phyloP scores from a whole-genome alignment of 768 basidiomycete genomes.

The Hygrocybe punicea region DNA sequence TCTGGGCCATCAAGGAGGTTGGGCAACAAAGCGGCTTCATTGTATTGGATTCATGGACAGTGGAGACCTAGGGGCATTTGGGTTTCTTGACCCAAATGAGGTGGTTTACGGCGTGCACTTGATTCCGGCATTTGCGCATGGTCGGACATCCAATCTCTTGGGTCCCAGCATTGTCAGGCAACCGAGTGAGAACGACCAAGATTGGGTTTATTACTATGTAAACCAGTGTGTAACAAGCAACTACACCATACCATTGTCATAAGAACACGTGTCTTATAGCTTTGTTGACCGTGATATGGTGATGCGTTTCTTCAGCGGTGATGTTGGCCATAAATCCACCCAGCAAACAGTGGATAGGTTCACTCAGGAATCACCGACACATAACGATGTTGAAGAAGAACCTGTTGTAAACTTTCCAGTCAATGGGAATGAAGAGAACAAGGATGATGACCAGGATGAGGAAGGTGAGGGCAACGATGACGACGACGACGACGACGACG shows the following conservation, averaged over 20 bases:
- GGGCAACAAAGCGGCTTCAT: constrained; percentile 18
- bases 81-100: constrained; percentile 26
- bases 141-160: constrained; percentile 1
- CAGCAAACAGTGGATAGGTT: too few relatives aligned
- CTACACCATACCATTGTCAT: not conserved
- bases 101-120: constrained; percentile 28
- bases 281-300: constrained; percentile 13
- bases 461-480: too few relatives aligned
- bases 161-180: not conserved
- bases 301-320: constrained; percentile 9
- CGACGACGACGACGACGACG: too few relatives aligned
- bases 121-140: constrained; percentile 25
- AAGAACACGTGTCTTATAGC: not conserved
- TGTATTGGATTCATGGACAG: constrained; percentile 20
- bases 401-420: too few relatives aligned
- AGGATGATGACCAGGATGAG: too few relatives aligned
- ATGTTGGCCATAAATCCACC: constrained; percentile 5
- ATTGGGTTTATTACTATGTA: constrained; percentile 6
- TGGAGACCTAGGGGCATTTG: constrained; percentile 20
- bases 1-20: constrained; percentile 22
- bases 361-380: too few relatives aligned
- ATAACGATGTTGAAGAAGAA: too few relatives aligned
- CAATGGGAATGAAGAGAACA: too few relatives aligned
- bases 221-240: not conserved
- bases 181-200: constrained; percentile 2